Evolutionary conservation across 148 eudicot species (phyloP).

Genomic region (Chenopodium quinoa): DNA sequence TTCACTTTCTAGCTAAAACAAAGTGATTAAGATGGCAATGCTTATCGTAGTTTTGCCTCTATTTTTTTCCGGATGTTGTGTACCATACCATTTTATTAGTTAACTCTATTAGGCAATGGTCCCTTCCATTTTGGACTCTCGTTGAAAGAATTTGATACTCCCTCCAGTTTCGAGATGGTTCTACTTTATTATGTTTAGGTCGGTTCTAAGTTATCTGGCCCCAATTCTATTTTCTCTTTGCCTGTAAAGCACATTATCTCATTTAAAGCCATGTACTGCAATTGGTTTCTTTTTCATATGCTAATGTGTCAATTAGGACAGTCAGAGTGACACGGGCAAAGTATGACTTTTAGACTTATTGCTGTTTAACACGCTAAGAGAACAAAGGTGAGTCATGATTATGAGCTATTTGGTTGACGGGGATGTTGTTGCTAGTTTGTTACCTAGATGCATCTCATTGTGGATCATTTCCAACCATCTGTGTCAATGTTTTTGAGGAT

Average conservation of each 20-base stretch:
- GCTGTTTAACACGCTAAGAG: neutral
- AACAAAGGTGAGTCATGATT: neutral
- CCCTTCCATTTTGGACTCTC: neutral
- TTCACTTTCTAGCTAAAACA: slow-evolving; percentile 5
- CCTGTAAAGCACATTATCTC: neutral
- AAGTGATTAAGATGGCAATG: slow-evolving; percentile 13
- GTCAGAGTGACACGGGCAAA: neutral
- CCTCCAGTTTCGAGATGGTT: neutral
- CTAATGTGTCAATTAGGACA: neutral
- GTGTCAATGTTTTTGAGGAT: neutral
- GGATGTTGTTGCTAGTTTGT: neutral
- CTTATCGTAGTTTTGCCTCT: slow-evolving; percentile 16
- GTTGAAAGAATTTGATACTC: neutral
- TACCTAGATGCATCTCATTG: neutral
- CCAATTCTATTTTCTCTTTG: neutral
- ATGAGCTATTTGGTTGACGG: neutral
- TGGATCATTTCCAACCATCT: neutral
- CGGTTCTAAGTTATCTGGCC: neutral
- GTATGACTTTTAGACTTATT: neutral
- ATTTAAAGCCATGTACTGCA: neutral
- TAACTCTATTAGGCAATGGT: neutral
- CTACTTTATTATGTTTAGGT: neutral
- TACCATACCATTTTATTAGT: neutral
- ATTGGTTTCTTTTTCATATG: neutral
- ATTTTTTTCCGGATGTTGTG: neutral